Evolutionary conservation across 2,329 filamentous ascomycete genomes (phyloP).

Genomic region (Nemania sp.): DNA sequence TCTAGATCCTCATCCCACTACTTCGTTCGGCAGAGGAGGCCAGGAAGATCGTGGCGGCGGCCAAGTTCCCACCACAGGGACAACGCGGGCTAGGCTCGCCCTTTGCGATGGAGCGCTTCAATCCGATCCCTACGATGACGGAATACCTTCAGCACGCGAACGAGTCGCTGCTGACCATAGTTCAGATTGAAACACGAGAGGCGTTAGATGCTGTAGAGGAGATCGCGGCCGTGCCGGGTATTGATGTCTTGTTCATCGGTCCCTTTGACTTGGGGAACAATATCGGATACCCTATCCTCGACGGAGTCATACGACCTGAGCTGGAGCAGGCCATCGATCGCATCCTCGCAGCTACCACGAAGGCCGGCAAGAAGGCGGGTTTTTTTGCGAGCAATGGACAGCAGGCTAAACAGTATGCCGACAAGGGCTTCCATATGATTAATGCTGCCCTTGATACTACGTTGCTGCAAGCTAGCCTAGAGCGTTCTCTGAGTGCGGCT

Average conservation of each 20-base stretch:
- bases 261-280: slow-evolving; percentile 70
- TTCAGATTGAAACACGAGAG: slow-evolving; percentile 70
- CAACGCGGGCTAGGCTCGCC: slow-evolving; percentile 61
- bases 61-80: slow-evolving; percentile 62
- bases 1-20: slow-evolving; percentile 56
- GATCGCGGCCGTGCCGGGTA: slow-evolving; percentile 62
- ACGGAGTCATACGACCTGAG: slow-evolving; percentile 62
- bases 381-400: slow-evolving; percentile 62
- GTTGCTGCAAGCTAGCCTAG: slow-evolving; percentile 44
- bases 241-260: slow-evolving; percentile 68
- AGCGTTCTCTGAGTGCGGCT: slow-evolving; percentile 52
- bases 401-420: slow-evolving; percentile 58
- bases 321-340: slow-evolving; percentile 63
- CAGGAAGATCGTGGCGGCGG: slow-evolving; percentile 52
- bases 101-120: slow-evolving; percentile 56
- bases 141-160: slow-evolving; percentile 63
- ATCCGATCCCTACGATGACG: slow-evolving; percentile 52
- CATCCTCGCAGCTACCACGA: slow-evolving; percentile 60
- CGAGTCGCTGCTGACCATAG: slow-evolving; percentile 63
- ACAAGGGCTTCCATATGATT: slow-evolving; percentile 66
- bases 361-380: slow-evolving; percentile 68
- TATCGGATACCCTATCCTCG: slow-evolving; percentile 64
- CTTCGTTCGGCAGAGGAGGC: slow-evolving; percentile 59
- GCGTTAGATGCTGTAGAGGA: slow-evolving; percentile 64
- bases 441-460: slow-evolving; percentile 59